A percentile compares a stretch with the other conserved stretches of the same genome.
phyloP scores from a whole-genome alignment of 2,329 filamentous ascomycete species.

The Blastomyces silverae region DNA sequence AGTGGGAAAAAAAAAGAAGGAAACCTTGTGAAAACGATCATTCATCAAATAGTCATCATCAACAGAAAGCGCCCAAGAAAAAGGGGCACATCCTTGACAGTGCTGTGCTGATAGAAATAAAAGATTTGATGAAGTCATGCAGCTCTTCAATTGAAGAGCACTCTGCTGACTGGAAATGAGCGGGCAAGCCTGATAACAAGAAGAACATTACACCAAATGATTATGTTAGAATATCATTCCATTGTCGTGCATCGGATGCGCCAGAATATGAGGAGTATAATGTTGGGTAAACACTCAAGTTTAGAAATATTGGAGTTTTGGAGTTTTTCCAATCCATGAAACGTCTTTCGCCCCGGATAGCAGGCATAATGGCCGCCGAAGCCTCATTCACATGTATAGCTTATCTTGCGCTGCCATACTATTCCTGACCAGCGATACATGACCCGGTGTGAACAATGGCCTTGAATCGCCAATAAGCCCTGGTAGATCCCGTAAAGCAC shows the following conservation, averaged over 20 bases:
- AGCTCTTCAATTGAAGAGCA: background rate
- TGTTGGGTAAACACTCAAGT: background rate
- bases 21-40: background rate
- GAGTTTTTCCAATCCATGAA: background rate
- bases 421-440: conserved; percentile 12
- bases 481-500: background rate
- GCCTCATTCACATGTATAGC: conserved; percentile 1
- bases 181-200: background rate
- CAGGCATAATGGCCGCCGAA: background rate
- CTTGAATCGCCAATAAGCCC: conserved; percentile 8
- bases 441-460: background rate
- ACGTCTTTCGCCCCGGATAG: too few species aligned
- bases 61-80: background rate
- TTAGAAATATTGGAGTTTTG: background rate
- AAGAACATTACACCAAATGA: background rate
- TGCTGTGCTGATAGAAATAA: background rate
- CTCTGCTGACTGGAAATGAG: background rate
- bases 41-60: background rate
- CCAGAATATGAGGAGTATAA: background rate
- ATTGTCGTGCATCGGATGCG: background rate
- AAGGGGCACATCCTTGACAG: background rate
- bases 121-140: background rate
- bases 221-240: background rate
- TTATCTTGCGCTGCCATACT: background rate
- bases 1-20: background rate